phyloP scores from a whole-genome alignment of 495 filamentous ascomycete species.

The Podospora pseudopauciseta region DNA sequence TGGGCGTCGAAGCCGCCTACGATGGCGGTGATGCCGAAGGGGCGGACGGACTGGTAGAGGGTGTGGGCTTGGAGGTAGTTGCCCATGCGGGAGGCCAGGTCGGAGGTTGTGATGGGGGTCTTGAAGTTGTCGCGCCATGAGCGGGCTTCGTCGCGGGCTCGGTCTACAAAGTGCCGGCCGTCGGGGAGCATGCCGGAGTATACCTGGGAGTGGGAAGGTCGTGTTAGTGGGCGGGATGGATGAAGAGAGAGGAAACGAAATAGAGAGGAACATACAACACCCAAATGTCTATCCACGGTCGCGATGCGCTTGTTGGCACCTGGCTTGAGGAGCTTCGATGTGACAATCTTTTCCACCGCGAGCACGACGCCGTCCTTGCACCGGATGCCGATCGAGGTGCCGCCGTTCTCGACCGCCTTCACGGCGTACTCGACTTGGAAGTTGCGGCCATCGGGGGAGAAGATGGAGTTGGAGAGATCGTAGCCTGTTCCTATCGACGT shows the following conservation, averaged over 20 bases:
- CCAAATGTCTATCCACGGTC: slow-evolving; percentile 88
- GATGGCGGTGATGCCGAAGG: slow-evolving; percentile 94
- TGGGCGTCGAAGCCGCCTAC: slow-evolving; percentile 90
- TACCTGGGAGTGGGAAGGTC: slow-evolving; percentile 53
- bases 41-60: slow-evolving; percentile 90
- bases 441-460: slow-evolving; percentile 97
- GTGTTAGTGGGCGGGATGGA: background rate
- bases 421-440: slow-evolving; percentile 99
- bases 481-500: slow-evolving; percentile 99
- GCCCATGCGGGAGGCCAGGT: slow-evolving; percentile 86
- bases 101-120: slow-evolving; percentile 78
- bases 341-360: slow-evolving; percentile 93
- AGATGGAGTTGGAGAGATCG: slow-evolving; percentile 98
- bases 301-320: slow-evolving; percentile 95
- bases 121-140: slow-evolving; percentile 88
- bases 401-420: slow-evolving; percentile 97
- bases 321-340: slow-evolving; percentile 89
- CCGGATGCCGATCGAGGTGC: slow-evolving; percentile 91
- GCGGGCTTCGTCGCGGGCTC: slow-evolving; percentile 88
- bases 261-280: slow-evolving; percentile 62
- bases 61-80: slow-evolving; percentile 96
- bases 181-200: slow-evolving; percentile 92
- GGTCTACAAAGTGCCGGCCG: slow-evolving; percentile 89
- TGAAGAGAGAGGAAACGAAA: background rate
- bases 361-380: slow-evolving; percentile 97